These are phyloP conservation scores for Plasmodium cynomolgi DNA, from an alignment of 169 alveolate genomes.

Conservation along the genomic window DNA sequence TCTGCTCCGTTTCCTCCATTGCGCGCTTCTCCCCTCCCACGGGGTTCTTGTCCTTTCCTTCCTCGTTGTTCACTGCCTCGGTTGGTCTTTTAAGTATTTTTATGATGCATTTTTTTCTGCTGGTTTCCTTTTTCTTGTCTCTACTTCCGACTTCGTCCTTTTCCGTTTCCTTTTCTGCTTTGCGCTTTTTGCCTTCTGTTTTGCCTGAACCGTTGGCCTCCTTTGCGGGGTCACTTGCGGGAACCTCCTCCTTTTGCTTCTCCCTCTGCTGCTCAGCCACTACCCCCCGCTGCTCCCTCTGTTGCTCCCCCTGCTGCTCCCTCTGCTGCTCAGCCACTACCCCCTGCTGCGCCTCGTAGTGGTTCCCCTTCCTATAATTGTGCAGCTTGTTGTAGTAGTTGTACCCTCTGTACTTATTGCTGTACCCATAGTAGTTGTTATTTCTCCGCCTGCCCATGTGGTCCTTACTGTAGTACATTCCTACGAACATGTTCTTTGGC, in stretches of 20 bases:
- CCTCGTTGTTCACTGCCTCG: neutral
- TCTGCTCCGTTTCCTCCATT: neutral
- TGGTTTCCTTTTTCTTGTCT: slow-evolving; percentile 6
- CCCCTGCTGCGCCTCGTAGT: neutral
- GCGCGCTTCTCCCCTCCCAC: neutral
- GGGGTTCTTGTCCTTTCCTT: neutral
- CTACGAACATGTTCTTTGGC: slow-evolving; percentile 25
- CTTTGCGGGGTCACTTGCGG: neutral
- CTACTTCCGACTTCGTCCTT: neutral
- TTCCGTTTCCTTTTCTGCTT: neutral
- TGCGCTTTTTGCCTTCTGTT: neutral
- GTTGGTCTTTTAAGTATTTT: slow-evolving; percentile 51
- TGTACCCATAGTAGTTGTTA: slow-evolving; percentile 10
- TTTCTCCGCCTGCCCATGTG: slow-evolving; percentile 1
- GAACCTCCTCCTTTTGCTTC: neutral
- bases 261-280: neutral
- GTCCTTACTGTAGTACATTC: slow-evolving; percentile 16
- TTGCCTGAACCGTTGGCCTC: neutral
- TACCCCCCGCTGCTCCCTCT: neutral
- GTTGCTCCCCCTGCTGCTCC: neutral
- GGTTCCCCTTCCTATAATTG: slow-evolving; percentile 4
- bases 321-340: neutral
- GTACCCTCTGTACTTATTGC: slow-evolving; percentile 21
- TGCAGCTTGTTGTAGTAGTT: slow-evolving; percentile 14
- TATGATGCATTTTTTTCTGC: slow-evolving; percentile 18